Conservation (phyloP, 768 basidiomycete species). For the Kondoa subrosea region DNA sequence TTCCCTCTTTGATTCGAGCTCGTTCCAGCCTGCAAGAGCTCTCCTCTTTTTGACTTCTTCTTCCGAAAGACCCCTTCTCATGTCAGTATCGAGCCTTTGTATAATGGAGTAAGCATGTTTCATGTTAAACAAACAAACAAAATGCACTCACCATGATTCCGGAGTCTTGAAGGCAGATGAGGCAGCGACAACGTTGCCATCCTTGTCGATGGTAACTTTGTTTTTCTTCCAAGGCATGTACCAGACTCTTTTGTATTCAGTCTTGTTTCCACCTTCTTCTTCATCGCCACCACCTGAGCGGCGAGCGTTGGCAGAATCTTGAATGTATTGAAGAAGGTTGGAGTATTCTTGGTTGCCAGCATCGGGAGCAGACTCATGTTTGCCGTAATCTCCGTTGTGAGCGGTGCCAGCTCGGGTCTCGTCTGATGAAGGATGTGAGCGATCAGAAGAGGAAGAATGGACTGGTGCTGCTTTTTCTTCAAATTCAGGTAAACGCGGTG, state of each 20-base stretch:
- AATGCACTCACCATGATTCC: constrained; percentile 13
- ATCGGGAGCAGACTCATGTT: not conserved
- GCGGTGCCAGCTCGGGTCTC: not conserved
- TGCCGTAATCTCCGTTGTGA: not conserved
- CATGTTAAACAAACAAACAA: not conserved
- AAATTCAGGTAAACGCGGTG: not conserved
- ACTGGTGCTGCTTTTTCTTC: not conserved
- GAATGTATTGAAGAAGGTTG: constrained; percentile 33
- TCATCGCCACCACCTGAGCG: constrained; percentile 30
- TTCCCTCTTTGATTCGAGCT: constrained; percentile 35
- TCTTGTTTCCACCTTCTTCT: constrained; percentile 23
- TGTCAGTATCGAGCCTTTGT: constrained; percentile 37
- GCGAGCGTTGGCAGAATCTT: constrained; percentile 29
- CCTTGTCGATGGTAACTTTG: constrained; percentile 26
- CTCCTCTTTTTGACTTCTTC: constrained; percentile 33
- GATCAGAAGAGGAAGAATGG: not conserved
- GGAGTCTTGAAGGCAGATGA: constrained; percentile 14
- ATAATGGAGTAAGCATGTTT: constrained; percentile 13
- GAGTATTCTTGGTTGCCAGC: constrained; percentile 31
- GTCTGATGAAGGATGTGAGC: not conserved
- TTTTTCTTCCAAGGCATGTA: constrained; percentile 39
- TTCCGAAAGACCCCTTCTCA: constrained; percentile 33
- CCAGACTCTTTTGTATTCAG: constrained; percentile 34
- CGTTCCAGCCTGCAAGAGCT: constrained; percentile 35
- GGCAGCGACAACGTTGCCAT: constrained; percentile 29